These are phyloP conservation scores for Penicillium silybi DNA, from an alignment of 495 filamentous ascomycete genomes.

Conservation along the genomic window DNA sequence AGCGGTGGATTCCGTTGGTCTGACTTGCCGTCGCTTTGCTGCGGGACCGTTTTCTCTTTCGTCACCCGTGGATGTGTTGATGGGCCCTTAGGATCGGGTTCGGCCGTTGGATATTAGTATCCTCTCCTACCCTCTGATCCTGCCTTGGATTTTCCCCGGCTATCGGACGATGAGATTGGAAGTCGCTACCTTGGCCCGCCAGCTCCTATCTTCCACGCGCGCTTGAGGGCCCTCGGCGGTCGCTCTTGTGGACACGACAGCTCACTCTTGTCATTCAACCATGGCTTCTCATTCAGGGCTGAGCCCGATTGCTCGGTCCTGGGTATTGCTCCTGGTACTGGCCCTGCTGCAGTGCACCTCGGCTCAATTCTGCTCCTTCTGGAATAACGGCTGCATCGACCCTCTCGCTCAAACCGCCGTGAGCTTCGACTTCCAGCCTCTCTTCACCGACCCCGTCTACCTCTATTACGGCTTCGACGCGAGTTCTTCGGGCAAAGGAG, in stretches of 20 bases:
- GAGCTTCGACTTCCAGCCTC: slow-evolving; percentile 33
- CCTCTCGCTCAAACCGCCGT: slow-evolving; percentile 41
- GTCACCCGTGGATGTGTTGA: background rate
- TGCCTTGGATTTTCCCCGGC: background rate
- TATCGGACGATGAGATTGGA: slow-evolving; percentile 18
- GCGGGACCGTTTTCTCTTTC: slow-evolving; percentile 22
- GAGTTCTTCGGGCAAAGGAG: slow-evolving; percentile 28
- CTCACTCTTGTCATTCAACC: background rate
- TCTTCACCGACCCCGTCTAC: slow-evolving; percentile 35
- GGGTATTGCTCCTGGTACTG: slow-evolving; percentile 17
- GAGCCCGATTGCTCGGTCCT: slow-evolving; percentile 16
- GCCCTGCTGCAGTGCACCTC: slow-evolving; percentile 16
- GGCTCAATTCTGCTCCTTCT: slow-evolving; percentile 40
- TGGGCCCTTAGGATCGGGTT: background rate
- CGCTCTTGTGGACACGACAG: slow-evolving; percentile 11
- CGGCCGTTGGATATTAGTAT: background rate
- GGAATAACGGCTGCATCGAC: slow-evolving; percentile 39
- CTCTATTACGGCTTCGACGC: slow-evolving; percentile 43
- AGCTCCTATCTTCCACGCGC: slow-evolving; percentile 14
- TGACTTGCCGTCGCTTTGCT: slow-evolving; percentile 11
- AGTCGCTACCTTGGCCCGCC: slow-evolving; percentile 14
- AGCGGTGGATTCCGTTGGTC: slow-evolving; percentile 1
- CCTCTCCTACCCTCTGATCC: slow-evolving; percentile 1
- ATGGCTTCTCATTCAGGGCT: slow-evolving; percentile 20
- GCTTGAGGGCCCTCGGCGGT: slow-evolving; percentile 23